Evolutionary conservation across 2,329 filamentous ascomycete genomes (phyloP), one percentile per base, ranked within the genome.

Genomic region (Cladosporium colombiae): DNA sequence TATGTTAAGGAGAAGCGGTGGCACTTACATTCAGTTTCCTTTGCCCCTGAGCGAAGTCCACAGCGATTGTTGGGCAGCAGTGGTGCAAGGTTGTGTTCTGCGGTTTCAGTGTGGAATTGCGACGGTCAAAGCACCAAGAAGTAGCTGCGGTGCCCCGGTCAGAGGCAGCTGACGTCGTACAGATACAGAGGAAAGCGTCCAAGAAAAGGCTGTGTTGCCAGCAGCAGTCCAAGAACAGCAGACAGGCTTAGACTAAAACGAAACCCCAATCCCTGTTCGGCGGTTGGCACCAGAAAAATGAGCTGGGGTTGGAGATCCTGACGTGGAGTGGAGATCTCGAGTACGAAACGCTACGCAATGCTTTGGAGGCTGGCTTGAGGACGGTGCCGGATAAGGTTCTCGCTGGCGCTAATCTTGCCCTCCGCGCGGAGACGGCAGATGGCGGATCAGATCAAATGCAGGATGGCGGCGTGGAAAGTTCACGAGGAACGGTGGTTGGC

Each of bases 311-410:
- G 50, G 61, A 37, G 50, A 56, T 62, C 60, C 49, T 62, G 60
- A 62, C 60, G 60, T 62, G 57, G 44, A 50, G 59, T 62, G 59
- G 59, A 50, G 59, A 62, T 53, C 29, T 62, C 25, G 10, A 18
- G 35, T n/a, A 62, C n/a, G 44, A 62, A 56, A 56, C 33, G 60
- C 60, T 62, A 62, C 60, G 60, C 60, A 62, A 62, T 62, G 60
- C 60, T 27, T 33, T 50, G 31, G 53, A 57, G 33, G 33, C 33
- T 14, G 33, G 33, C 33, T 35, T 13, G 33, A 35, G 33, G 61
- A 56, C 49, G 61, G 61, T 35, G 60, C 61, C 50, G 50, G n/a
- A 27, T 53, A 63, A 63, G 61, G 61, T 63, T 56, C 46, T n/a
- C 21, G n/a, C 50, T 52, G 60, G 61, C 61, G 61, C 61, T 55